phyloP scores from a whole-genome alignment of 352 stramenopile species.

The Phytophthora parvispora region DNA sequence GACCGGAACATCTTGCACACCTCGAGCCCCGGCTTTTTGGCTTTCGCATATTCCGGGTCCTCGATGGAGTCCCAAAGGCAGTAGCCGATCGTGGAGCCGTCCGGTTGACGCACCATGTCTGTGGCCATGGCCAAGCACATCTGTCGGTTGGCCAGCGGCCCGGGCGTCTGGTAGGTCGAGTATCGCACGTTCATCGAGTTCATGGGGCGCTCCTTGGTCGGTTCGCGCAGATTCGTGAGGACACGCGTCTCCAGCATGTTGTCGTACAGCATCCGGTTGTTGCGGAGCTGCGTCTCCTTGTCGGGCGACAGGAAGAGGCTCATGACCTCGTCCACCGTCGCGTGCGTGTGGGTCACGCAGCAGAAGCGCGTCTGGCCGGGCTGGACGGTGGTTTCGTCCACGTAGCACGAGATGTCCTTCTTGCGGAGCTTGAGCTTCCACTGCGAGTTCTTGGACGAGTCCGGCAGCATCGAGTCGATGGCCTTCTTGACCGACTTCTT shows the following conservation, averaged over 20 bases:
- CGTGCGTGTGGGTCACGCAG: conserved; percentile 52
- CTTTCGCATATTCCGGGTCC: conserved; percentile 18
- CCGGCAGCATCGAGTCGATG: conserved; percentile 53
- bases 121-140: conserved; percentile 42
- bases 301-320: conserved; percentile 51
- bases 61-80: conserved; percentile 69
- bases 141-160: conserved; percentile 46
- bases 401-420: conserved; percentile 51
- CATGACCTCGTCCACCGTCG: conserved; percentile 50
- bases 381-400: conserved; percentile 43
- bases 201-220: conserved; percentile 39
- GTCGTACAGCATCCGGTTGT: conserved; percentile 56
- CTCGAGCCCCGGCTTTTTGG: conserved; percentile 22
- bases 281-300: conserved; percentile 44
- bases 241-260: conserved; percentile 55
- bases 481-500: conserved; percentile 35
- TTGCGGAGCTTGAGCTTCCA: conserved; percentile 53
- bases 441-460: conserved; percentile 28
- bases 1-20: conserved; percentile 49
- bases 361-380: conserved; percentile 55
- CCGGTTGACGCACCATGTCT: conserved; percentile 38
- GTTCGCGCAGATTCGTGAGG: conserved; percentile 38
- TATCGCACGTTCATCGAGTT: conserved; percentile 39
- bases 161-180: conserved; percentile 43
- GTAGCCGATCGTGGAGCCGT: conserved; percentile 61